Evolutionary conservation across 2,329 filamentous ascomycete species (phyloP).

Genomic region (Aureobasidium sp.): DNA sequence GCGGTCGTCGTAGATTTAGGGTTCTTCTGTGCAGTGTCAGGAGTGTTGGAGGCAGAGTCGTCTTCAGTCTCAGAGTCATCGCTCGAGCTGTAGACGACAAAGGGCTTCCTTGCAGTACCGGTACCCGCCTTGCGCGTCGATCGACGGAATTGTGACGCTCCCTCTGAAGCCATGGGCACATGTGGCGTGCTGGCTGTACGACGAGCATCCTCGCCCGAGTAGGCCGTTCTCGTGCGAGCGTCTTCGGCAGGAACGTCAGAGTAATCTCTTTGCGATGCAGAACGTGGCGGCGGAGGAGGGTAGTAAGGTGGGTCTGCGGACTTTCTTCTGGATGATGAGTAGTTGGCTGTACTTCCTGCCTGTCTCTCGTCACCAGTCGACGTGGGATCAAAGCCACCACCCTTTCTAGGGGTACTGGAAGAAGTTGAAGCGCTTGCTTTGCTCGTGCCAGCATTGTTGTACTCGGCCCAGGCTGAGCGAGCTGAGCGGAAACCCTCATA

Average conservation of each 20-base stretch:
- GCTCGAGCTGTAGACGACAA: slow-evolving; percentile 22
- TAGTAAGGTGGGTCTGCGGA: slow-evolving; percentile 12
- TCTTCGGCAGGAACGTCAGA: slow-evolving; percentile 40
- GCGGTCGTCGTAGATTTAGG: background rate
- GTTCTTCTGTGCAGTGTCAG: slow-evolving; percentile 13
- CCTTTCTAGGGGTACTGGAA: slow-evolving; percentile 42
- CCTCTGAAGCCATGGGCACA: background rate
- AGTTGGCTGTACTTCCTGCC: slow-evolving; percentile 41
- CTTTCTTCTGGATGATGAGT: slow-evolving; percentile 13
- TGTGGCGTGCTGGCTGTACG: slow-evolving; percentile 25
- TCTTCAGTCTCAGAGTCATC: slow-evolving; percentile 20
- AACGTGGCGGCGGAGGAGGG: slow-evolving; percentile 12
- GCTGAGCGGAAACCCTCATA: slow-evolving; percentile 26
- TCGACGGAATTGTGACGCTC: background rate
- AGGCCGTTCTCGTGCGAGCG: slow-evolving; percentile 47
- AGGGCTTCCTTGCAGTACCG: slow-evolving; percentile 17
- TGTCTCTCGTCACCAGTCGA: slow-evolving; percentile 54
- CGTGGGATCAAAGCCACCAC: slow-evolving; percentile 54
- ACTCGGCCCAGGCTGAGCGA: slow-evolving; percentile 31
- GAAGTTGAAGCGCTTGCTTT: slow-evolving; percentile 28
- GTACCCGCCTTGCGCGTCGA: slow-evolving; percentile 9
- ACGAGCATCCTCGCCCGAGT: slow-evolving; percentile 45
- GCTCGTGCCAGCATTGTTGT: slow-evolving; percentile 22
- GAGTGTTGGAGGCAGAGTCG: slow-evolving; percentile 12
- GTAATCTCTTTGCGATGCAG: slow-evolving; percentile 23